Evolutionary conservation across 768 basidiomycete genomes (phyloP).

Genomic region (Ramaria sp.): DNA sequence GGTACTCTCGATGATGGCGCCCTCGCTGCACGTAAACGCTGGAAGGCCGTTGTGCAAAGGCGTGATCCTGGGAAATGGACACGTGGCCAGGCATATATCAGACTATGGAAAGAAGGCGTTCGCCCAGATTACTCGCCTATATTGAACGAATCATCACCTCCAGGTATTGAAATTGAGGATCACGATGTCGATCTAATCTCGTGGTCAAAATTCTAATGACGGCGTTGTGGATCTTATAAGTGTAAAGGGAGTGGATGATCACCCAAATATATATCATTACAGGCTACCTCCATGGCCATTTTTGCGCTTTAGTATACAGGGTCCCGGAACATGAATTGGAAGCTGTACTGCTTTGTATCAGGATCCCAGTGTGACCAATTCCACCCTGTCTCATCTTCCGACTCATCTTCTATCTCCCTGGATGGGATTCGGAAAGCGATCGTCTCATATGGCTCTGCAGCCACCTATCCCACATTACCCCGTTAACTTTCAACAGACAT

Average conservation of each 20-base stretch:
- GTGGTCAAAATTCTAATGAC: too few relatives aligned
- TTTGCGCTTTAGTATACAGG: constrained; percentile 4
- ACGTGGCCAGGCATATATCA: constrained; percentile 62
- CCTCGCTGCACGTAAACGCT: constrained; percentile 59
- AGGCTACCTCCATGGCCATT: background rate
- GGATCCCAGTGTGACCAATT: constrained; percentile 99
- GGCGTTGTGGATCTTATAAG: too few relatives aligned
- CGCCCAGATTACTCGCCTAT: constrained; percentile 47
- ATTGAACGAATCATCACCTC: background rate
- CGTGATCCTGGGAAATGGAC: constrained; percentile 45
- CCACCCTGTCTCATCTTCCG: constrained; percentile 84
- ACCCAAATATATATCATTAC: background rate
- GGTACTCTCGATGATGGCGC: constrained; percentile 49
- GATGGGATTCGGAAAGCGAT: constrained; percentile 99
- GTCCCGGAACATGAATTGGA: constrained; percentile 83
- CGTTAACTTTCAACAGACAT: background rate
- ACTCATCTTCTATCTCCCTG: constrained; percentile 87
- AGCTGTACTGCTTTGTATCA: constrained; percentile 97
- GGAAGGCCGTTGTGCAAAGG: constrained; percentile 49
- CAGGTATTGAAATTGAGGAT: background rate
- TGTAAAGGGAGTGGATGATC: too few relatives aligned
- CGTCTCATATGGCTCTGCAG: constrained; percentile 98
- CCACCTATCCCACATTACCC: constrained; percentile 50
- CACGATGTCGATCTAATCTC: background rate
- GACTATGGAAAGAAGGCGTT: constrained; percentile 60